A percentile compares a stretch with the other conserved stretches of the same genome.
Evolutionary conservation across 2,329 filamentous ascomycete species (phyloP).

Genomic region (Colletotrichum theobromicola): DNA sequence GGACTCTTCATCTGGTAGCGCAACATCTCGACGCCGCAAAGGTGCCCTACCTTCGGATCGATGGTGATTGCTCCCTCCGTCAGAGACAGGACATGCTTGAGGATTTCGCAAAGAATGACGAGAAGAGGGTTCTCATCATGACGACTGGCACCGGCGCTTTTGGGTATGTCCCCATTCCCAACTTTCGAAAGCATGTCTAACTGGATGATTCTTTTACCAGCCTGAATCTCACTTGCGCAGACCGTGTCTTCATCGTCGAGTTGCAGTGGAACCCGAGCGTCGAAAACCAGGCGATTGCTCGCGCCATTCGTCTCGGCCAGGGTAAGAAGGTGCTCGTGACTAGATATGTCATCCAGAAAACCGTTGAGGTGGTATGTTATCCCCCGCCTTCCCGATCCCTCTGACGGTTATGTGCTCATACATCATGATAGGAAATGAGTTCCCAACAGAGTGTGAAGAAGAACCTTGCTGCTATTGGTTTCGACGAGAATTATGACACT

Average conservation of each 20-base stretch:
- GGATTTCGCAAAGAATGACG: conserved; percentile 34
- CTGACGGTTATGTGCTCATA: background rate
- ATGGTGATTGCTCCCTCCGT: conserved; percentile 43
- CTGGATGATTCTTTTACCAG: conserved; percentile 29
- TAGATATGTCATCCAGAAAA: conserved; percentile 47
- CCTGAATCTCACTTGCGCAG: conserved; percentile 53
- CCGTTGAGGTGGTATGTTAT: conserved; percentile 47
- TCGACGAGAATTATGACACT: background rate
- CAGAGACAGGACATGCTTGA: conserved; percentile 43
- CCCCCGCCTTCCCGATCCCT: background rate
- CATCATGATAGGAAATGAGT: conserved; percentile 3
- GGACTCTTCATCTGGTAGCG: conserved; percentile 42
- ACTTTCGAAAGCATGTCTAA: background rate
- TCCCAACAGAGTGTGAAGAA: conserved; percentile 14
- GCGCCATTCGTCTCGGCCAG: conserved; percentile 54
- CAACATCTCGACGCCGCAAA: conserved; percentile 29
- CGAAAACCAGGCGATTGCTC: conserved; percentile 56
- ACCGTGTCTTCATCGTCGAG: conserved; percentile 55
- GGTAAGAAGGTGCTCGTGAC: conserved; percentile 44
- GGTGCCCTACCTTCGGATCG: conserved; percentile 43
- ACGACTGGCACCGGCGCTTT: conserved; percentile 56
- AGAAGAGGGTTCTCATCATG: conserved; percentile 51
- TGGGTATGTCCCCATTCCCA: conserved; percentile 37
- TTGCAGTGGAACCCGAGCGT: conserved; percentile 61
- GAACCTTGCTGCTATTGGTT: conserved; percentile 3